Conservation (phyloP, 345 rosid species). For the Arabidopsis suecica region DNA sequence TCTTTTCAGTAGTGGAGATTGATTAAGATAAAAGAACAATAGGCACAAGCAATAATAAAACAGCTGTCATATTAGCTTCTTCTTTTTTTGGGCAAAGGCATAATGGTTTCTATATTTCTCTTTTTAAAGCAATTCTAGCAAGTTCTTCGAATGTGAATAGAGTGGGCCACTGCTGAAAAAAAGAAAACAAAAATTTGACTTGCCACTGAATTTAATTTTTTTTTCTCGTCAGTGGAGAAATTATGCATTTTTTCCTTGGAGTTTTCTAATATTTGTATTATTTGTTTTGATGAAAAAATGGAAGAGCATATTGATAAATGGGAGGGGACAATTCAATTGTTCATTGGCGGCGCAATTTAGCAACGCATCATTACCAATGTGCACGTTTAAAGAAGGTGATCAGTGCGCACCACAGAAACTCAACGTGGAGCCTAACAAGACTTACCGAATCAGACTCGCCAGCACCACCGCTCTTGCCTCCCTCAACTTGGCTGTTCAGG, state of each 20-base stretch:
- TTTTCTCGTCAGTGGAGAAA: not conserved
- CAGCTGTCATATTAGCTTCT: not conserved
- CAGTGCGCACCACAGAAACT: slow-evolving; percentile 69
- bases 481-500: slow-evolving; percentile 74
- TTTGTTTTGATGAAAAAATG: not conserved
- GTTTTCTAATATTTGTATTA: not conserved
- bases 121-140: not conserved
- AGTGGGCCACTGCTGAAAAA: too few relatives aligned
- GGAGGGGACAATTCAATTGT: slow-evolving; percentile 85
- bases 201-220: too few relatives aligned
- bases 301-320: slow-evolving; percentile 67
- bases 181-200: too few relatives aligned
- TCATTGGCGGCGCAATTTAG: slow-evolving; percentile 60
- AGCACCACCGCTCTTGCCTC: slow-evolving; percentile 76
- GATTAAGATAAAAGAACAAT: not conserved
- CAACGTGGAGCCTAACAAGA: slow-evolving; percentile 59
- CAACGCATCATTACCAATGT: slow-evolving; percentile 37
- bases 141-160: not conserved
- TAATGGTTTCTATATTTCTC: not conserved
- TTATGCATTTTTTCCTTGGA: not conserved
- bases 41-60: not conserved
- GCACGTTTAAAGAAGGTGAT: slow-evolving; percentile 60
- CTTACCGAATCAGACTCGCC: slow-evolving; percentile 74
- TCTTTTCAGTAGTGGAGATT: slow-evolving; percentile 12
- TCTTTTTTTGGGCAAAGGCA: too few relatives aligned